Evolutionary conservation across 495 filamentous ascomycete species (phyloP).

Genomic region (Trichoderma asperelloides): DNA sequence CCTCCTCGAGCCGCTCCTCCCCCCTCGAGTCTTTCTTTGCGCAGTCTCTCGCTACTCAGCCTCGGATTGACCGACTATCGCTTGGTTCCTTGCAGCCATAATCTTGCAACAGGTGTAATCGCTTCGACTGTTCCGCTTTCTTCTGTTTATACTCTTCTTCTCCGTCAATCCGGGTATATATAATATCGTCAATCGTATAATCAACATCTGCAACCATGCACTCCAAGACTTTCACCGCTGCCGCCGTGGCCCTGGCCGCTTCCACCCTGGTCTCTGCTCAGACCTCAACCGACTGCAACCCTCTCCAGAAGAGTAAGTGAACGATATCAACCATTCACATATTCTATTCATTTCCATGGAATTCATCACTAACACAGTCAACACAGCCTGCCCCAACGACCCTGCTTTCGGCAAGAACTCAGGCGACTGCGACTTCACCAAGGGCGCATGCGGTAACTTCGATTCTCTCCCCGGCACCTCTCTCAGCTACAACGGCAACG

Average conservation of each 20-base stretch:
- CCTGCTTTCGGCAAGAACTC: slow-evolving; percentile 57
- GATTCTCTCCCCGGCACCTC: slow-evolving; percentile 52
- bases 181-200: background rate
- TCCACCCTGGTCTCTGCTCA: slow-evolving; percentile 50
- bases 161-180: background rate
- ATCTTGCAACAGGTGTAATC: background rate
- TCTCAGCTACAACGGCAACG: slow-evolving; percentile 53
- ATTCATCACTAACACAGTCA: background rate
- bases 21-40: background rate
- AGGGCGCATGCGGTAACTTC: slow-evolving; percentile 57
- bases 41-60: slow-evolving; percentile 8
- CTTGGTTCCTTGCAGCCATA: slow-evolving; percentile 3
- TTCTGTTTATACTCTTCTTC: background rate
- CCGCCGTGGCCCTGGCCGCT: slow-evolving; percentile 34
- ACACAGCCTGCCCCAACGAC: slow-evolving; percentile 55
- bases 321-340: too few species aligned
- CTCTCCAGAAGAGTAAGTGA: slow-evolving; percentile 54
- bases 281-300: slow-evolving; percentile 70
- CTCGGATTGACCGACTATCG: background rate
- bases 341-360: slow-evolving; percentile 11
- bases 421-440: slow-evolving; percentile 67
- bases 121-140: background rate
- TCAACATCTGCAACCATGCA: slow-evolving; percentile 25
- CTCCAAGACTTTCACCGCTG: slow-evolving; percentile 28
- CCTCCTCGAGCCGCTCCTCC: slow-evolving; percentile 2